phyloP scores from a whole-genome alignment of 352 stramenopile species.

The Phytophthora europaea region DNA sequence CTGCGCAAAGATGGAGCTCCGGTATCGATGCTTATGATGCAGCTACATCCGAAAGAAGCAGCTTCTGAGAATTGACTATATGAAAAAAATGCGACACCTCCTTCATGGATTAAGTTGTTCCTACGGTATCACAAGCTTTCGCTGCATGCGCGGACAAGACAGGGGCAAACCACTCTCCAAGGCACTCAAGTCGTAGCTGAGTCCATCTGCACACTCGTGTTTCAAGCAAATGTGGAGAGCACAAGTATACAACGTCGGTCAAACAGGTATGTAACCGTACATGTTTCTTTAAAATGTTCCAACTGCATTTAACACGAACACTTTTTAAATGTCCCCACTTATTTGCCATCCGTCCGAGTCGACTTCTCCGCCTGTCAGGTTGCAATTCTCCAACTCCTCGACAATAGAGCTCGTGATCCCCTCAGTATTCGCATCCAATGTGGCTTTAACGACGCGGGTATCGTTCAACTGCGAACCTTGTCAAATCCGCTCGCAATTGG shows the following conservation, averaged over 20 bases:
- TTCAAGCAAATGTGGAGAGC: neutral
- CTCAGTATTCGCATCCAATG: too few relatives aligned
- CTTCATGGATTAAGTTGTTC: neutral
- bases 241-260: neutral
- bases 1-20: neutral
- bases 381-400: too few relatives aligned
- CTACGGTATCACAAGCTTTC: neutral
- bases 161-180: neutral
- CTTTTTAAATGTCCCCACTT: neutral
- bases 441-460: too few relatives aligned
- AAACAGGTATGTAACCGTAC: neutral
- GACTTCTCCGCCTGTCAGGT: too few relatives aligned
- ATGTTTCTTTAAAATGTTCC: neutral
- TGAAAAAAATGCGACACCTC: neutral
- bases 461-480: too few relatives aligned
- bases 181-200: neutral
- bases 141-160: neutral
- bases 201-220: neutral
- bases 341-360: neutral
- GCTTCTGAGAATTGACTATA: neutral
- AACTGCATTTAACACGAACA: neutral
- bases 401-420: too few relatives aligned
- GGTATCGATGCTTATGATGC: neutral
- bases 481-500: too few relatives aligned
- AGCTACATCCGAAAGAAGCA: neutral